These are phyloP conservation scores for Xanthoparmelia taractica DNA, from an alignment of 495 filamentous ascomycete genomes.

Conservation along the genomic window DNA sequence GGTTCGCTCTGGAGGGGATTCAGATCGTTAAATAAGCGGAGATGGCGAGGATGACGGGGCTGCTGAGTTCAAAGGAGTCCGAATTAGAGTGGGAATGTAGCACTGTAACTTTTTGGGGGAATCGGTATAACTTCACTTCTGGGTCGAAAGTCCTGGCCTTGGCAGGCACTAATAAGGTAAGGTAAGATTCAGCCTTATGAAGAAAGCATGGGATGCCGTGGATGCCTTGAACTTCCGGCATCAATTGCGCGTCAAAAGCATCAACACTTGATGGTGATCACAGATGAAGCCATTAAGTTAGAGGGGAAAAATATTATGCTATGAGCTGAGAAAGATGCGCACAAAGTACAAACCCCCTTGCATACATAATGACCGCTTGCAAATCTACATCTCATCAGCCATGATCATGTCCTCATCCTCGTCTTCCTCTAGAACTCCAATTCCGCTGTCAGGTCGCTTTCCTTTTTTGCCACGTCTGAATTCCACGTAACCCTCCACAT, in stretches of 20 bases:
- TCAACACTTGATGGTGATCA: background rate
- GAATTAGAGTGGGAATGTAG: too few species aligned
- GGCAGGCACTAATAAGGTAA: too few species aligned
- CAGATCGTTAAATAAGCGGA: too few species aligned
- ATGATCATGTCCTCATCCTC: constrained; percentile 33
- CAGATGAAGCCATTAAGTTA: too few species aligned
- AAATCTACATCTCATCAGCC: constrained; percentile 17
- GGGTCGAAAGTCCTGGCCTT: too few species aligned
- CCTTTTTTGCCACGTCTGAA: constrained; percentile 38
- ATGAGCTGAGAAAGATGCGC: constrained; percentile 11
- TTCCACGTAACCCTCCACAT: constrained; percentile 31
- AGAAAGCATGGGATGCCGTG: background rate
- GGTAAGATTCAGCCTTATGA: background rate
- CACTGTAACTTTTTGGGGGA: too few species aligned
- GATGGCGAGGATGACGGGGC: too few species aligned
- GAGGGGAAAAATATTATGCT: too few species aligned
- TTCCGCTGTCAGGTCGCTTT: constrained; percentile 49
- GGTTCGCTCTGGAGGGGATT: too few species aligned
- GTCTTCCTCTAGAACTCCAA: constrained; percentile 58
- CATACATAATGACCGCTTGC: background rate
- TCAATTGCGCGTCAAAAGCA: background rate
- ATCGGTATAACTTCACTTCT: too few species aligned
- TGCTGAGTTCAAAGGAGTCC: too few species aligned
- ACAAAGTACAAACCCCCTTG: background rate
- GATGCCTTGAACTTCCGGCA: constrained; percentile 1